A percentile compares a stretch with the other conserved stretches of the same genome.
phyloP scores from a whole-genome alignment of 306 rosid species.

The Prunus salicina region DNA sequence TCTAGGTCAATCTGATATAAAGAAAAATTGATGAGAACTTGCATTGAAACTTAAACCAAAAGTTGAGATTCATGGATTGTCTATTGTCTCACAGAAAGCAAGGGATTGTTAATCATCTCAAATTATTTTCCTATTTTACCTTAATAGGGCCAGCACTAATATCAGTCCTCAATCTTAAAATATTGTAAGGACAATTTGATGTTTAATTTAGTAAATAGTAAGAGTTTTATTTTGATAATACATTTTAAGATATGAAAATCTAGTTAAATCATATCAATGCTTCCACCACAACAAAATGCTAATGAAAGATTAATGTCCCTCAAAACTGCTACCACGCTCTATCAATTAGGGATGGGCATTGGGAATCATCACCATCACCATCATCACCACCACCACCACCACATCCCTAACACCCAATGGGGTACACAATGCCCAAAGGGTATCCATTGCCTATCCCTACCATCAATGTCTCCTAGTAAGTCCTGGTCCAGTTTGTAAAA shows the following conservation, averaged over 20 bases:
- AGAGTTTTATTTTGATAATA: too few relatives aligned
- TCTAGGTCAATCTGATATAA: slow-evolving; percentile 63
- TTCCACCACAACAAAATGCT: background rate
- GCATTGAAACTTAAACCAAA: slow-evolving; percentile 3
- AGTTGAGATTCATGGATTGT: slow-evolving; percentile 1
- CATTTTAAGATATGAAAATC: background rate
- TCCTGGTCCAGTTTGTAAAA: background rate
- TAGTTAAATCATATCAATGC: background rate
- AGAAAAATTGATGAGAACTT: slow-evolving; percentile 30
- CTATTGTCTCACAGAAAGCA: background rate
- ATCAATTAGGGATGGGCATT: too few relatives aligned
- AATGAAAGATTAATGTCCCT: background rate
- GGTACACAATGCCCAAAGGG: too few relatives aligned
- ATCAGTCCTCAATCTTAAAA: background rate
- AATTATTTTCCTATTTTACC: background rate
- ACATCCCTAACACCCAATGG: too few relatives aligned
- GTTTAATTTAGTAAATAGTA: background rate
- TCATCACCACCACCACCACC: too few relatives aligned
- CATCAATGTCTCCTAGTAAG: background rate
- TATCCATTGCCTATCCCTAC: too few relatives aligned
- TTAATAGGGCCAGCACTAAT: background rate
- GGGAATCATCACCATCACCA: too few relatives aligned
- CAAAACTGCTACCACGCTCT: background rate
- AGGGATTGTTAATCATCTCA: background rate
- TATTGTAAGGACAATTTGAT: background rate